phyloP scores from a whole-genome alignment of 495 filamentous ascomycete genomes.

The Hypoxylon rickii region DNA sequence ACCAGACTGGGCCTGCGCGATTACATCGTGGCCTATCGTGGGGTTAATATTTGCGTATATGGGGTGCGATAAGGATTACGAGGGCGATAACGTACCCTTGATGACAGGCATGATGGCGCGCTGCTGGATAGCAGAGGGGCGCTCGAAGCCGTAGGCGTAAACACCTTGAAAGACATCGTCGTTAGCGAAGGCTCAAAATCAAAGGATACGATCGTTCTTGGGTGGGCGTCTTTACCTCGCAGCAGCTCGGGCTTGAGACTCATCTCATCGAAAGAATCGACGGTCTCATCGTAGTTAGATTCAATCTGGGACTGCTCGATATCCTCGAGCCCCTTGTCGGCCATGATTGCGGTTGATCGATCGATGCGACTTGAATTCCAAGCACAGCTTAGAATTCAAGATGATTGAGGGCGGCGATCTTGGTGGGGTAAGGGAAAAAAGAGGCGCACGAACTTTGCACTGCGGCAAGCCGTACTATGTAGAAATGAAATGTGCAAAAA shows the following conservation, averaged over 20 bases:
- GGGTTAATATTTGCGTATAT: slow-evolving; percentile 35
- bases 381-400: slow-evolving; percentile 65
- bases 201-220: slow-evolving; percentile 4
- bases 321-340: slow-evolving; percentile 96
- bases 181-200: slow-evolving; percentile 19
- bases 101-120: slow-evolving; percentile 99
- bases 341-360: slow-evolving; percentile 82
- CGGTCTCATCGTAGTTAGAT: slow-evolving; percentile 99
- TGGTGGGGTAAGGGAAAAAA: slow-evolving; percentile 52
- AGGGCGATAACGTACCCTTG: slow-evolving; percentile 76
- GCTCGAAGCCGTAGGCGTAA: slow-evolving; percentile 99
- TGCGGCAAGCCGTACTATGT: slow-evolving; percentile 45
- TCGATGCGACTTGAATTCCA: slow-evolving; percentile 67
- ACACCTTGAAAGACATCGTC: slow-evolving; percentile 64
- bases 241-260: slow-evolving; percentile 94
- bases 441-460: slow-evolving; percentile 46
- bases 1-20: slow-evolving; percentile 98
- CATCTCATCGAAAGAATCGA: slow-evolving; percentile 99
- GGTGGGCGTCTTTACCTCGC: slow-evolving; percentile 69
- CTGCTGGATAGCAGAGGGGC: slow-evolving; percentile 98
- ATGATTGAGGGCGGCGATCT: slow-evolving; percentile 41
- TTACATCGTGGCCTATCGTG: slow-evolving; percentile 86
- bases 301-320: slow-evolving; percentile 91
- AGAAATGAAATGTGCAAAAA: slow-evolving; percentile 46
- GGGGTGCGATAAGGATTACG: slow-evolving; percentile 13